A percentile compares a stretch with the other conserved stretches of the same genome.
Evolutionary conservation across 73 alveolate genomes (phyloP).

Genomic region (Paramecium pentaurelia): DNA sequence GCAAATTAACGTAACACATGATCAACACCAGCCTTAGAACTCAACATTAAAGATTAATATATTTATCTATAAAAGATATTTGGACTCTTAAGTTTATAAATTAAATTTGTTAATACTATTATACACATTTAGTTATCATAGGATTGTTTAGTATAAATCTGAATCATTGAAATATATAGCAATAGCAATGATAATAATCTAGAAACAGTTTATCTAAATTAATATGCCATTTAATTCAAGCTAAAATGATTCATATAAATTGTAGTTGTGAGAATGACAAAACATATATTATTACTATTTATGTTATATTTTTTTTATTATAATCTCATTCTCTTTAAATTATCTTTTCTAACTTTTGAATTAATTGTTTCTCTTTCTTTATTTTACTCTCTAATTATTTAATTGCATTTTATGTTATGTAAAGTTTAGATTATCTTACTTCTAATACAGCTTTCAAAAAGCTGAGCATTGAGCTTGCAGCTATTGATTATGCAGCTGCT

Average conservation of each 20-base stretch:
- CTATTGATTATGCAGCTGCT: neutral
- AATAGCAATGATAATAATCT: too few species aligned
- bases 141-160: too few species aligned
- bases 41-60: slow-evolving; percentile 59
- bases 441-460: neutral
- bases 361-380: neutral
- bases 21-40: slow-evolving; percentile 75
- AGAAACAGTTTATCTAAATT: too few species aligned
- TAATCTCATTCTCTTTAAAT: too few species aligned
- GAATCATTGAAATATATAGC: too few species aligned
- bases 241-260: too few species aligned
- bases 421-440: neutral
- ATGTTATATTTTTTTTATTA: neutral
- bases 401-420: neutral
- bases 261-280: too few species aligned
- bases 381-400: neutral
- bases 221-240: too few species aligned
- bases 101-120: neutral
- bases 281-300: too few species aligned
- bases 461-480: neutral
- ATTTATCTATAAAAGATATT: neutral
- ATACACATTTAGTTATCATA: neutral
- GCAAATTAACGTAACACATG: slow-evolving; percentile 71
- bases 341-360: neutral
- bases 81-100: neutral